Evolutionary conservation across 2,329 filamentous ascomycete species (phyloP), one percentile per base, ranked within the genome.

Genomic region (Amauroascus verrucosus): DNA sequence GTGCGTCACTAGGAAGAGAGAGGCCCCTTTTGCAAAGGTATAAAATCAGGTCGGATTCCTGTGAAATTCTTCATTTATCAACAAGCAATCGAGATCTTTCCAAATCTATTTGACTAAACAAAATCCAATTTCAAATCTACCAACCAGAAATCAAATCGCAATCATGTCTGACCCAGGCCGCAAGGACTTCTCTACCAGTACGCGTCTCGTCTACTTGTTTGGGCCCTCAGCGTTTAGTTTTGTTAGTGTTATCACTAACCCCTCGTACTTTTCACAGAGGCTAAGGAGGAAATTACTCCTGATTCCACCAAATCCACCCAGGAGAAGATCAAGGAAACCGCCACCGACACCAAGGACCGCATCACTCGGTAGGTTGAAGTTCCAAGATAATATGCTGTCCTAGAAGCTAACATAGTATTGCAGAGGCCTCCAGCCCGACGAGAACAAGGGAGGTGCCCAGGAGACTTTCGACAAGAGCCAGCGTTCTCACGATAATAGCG

Each of bases 81-180:
- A 48, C 2, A 7, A 38, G 7, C 28, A 37, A 45, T 43, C 40
- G 5, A 44, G 22, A 35, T 7, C 35, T 49, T 22, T 9, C 11
- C 9, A 30, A 38, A 18, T 28, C 38, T 18, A 22, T 18, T 14
- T 18, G n/a, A n/a, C n/a, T 18, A 26, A 24, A 44, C 26, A 44
- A 32, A 13, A 22, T 14, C 26, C n/a, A 33, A 28, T 20, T 18
- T 28, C 48, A 35, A 38, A 37, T 49, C 48, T 38, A 43, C n/a
- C 35, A 48, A 22, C 51, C 20, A 30, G 48, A 44, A 48, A 33
- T 44, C 24, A 30, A 53, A 37, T 45, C 43, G 51, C 50, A 55
- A 78, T 61, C 66, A 82, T 81, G 79, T 78, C 80, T 75, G 80
- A 83, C 70, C 51, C 68, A 62, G 75, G 73, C 64, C 79, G 80